Evolutionary conservation across 805 yeast genomes (phyloP).

Genomic region (Ogataea nakhonphanomensis): DNA sequence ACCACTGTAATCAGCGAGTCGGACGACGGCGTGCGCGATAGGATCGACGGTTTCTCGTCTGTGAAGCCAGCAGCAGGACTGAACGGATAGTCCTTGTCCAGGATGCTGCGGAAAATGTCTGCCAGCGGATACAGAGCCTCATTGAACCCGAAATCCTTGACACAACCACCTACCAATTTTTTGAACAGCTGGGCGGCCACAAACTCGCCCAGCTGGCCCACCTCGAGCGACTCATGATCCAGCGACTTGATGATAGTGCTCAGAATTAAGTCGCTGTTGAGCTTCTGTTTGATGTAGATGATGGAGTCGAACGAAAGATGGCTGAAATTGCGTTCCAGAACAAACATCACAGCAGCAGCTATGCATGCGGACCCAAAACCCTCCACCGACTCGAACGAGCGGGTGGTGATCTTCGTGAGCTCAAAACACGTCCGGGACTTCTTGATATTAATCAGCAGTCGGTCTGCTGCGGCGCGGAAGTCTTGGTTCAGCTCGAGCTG

Average conservation of each 20-base stretch:
- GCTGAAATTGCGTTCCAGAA: conserved; percentile 61
- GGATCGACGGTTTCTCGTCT: conserved; percentile 7
- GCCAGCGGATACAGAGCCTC: conserved; percentile 59
- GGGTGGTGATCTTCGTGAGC: conserved; percentile 27
- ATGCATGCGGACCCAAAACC: conserved; percentile 57
- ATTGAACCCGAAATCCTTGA: conserved; percentile 81
- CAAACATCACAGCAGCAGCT: conserved; percentile 52
- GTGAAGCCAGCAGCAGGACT: conserved; percentile 23
- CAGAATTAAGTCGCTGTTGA: conserved; percentile 37
- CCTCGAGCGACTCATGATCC: conserved; percentile 37
- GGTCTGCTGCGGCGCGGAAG: conserved; percentile 25
- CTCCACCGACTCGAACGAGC: conserved; percentile 43
- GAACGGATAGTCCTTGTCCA: conserved; percentile 64
- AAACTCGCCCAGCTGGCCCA: conserved; percentile 41
- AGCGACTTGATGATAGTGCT: conserved; percentile 45
- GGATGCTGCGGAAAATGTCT: conserved; percentile 61
- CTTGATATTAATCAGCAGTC: conserved; percentile 46
- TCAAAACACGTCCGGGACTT: conserved; percentile 61
- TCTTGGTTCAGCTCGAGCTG: conserved; percentile 26
- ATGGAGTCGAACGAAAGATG: conserved; percentile 53
- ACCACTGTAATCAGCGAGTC: conserved; percentile 35
- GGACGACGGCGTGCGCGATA: conserved; percentile 11
- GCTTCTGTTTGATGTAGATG: conserved; percentile 42
- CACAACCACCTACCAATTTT: conserved; percentile 63
- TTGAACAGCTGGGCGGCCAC: conserved; percentile 53